Conservation (phyloP, 2,329 filamentous ascomycete species). For the Ustilaginoidea virens region DNA sequence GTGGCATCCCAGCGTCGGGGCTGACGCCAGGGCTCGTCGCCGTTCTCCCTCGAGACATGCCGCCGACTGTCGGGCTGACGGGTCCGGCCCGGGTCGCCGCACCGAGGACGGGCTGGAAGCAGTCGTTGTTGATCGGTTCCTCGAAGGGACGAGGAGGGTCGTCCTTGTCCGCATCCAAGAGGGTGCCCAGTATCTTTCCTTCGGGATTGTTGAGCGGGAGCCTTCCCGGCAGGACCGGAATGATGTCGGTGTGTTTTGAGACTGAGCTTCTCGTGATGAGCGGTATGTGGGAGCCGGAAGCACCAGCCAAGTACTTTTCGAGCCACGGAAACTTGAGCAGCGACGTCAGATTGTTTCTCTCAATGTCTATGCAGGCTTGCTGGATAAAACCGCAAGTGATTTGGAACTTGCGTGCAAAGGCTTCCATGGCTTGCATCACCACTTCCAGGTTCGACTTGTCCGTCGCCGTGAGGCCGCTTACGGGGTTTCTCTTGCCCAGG, state of each 20-base stretch:
- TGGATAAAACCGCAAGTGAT: conserved; percentile 75
- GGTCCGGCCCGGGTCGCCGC: conserved; percentile 16
- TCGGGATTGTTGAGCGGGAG: conserved; percentile 19
- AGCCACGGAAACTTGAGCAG: conserved; percentile 21
- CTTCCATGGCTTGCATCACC: conserved; percentile 62
- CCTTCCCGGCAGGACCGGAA: conserved; percentile 28
- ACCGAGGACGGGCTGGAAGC: conserved; percentile 18
- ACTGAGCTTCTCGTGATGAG: conserved; percentile 29
- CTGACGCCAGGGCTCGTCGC: conserved; percentile 8
- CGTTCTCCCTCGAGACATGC: conserved; percentile 13
- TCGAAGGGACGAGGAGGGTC: no score
- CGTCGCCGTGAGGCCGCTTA: conserved; percentile 37
- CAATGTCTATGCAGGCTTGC: conserved; percentile 71
- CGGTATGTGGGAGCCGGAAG: conserved; percentile 24
- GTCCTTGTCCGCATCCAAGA: conserved; percentile 5
- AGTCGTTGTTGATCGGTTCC: conserved; percentile 12
- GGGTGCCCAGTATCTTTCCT: conserved; percentile 4
- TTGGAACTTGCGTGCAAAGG: conserved; percentile 55
- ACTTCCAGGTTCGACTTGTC: conserved; percentile 48
- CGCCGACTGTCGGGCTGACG: conserved; percentile 5
- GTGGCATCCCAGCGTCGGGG: no score
- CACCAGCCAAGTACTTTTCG: conserved; percentile 15
- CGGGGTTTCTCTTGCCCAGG: conserved; percentile 51
- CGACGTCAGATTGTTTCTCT: conserved; percentile 28
- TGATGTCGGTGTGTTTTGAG: conserved; percentile 23